phyloP scores from a whole-genome alignment of 2,329 filamentous ascomycete genomes.

The Colletotrichum trifolii region DNA sequence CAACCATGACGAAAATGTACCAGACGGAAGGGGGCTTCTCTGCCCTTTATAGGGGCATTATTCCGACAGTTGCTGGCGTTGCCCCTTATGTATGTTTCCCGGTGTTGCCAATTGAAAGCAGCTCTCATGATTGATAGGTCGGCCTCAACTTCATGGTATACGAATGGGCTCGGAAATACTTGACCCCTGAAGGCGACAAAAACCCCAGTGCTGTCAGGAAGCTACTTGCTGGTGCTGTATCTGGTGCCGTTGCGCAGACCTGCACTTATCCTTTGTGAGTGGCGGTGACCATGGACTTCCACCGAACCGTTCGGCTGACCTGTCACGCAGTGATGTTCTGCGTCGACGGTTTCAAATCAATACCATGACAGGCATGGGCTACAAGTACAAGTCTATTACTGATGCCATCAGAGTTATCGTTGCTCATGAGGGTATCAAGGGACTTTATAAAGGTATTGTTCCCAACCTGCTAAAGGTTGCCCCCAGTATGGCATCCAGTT shows the following conservation, averaged over 20 bases:
- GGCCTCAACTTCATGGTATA: slow-evolving; percentile 99
- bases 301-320: slow-evolving; percentile 38
- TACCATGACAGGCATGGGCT: slow-evolving; percentile 98
- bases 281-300: not conserved
- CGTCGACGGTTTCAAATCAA: slow-evolving; percentile 97
- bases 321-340: slow-evolving; percentile 78
- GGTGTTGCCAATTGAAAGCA: not conserved
- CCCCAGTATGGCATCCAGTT: slow-evolving; percentile 98
- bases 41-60: slow-evolving; percentile 92
- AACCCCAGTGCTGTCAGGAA: slow-evolving; percentile 85
- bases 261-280: slow-evolving; percentile 98
- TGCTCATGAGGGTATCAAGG: slow-evolving; percentile 82
- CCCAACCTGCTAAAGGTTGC: slow-evolving; percentile 97
- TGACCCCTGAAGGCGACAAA: slow-evolving; percentile 89
- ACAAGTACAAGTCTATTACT: slow-evolving; percentile 88
- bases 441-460: slow-evolving; percentile 95
- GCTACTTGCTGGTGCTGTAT: slow-evolving; percentile 88
- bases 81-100: slow-evolving; percentile 82
- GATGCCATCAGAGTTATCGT: slow-evolving; percentile 88
- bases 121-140: slow-evolving; percentile 64
- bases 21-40: slow-evolving; percentile 85
- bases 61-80: slow-evolving; percentile 94
- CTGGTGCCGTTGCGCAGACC: slow-evolving; percentile 95
- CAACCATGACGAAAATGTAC: slow-evolving; percentile 86
- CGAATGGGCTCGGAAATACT: slow-evolving; percentile 83